These are phyloP conservation scores for Uronychia binucleata DNA, from an alignment of 73 alveolate genomes.

Conservation along the genomic window DNA sequence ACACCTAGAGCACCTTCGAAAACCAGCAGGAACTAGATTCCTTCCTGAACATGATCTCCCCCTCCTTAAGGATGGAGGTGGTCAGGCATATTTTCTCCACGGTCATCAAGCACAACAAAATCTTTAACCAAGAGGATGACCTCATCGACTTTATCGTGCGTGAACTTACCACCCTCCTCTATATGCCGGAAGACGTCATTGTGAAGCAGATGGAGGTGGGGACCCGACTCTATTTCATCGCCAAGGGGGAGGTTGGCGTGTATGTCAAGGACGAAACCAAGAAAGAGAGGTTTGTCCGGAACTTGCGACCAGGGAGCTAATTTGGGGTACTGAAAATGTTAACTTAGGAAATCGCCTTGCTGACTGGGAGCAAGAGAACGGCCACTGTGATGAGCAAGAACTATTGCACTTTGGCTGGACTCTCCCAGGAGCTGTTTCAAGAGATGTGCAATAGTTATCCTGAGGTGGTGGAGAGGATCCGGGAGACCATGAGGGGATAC, in stretches of 20 bases:
- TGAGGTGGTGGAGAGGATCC: slow-evolving; percentile 38
- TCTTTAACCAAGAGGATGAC: slow-evolving; percentile 14
- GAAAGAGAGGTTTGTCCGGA: neutral
- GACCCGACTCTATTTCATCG: slow-evolving; percentile 2
- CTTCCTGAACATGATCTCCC: slow-evolving; percentile 52
- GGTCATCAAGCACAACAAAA: neutral
- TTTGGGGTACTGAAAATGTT: too few relatives aligned
- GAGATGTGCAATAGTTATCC: slow-evolving; percentile 58
- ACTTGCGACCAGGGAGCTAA: slow-evolving; percentile 1
- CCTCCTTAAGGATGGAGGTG: slow-evolving; percentile 16
- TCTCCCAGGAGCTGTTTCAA: neutral
- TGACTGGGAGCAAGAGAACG: slow-evolving; percentile 56
- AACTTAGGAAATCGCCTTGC: slow-evolving; percentile 19
- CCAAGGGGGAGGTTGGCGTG: slow-evolving; percentile 35
- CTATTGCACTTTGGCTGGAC: slow-evolving; percentile 69
- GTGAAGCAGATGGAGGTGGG: slow-evolving; percentile 41
- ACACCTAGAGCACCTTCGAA: slow-evolving; percentile 36
- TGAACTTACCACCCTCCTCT: slow-evolving; percentile 30
- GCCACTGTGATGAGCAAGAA: slow-evolving; percentile 78
- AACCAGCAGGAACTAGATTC: slow-evolving; percentile 40
- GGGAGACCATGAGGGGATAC: neutral
- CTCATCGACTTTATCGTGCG: slow-evolving; percentile 14
- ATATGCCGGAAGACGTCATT: slow-evolving; percentile 57
- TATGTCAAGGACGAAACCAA: slow-evolving; percentile 35
- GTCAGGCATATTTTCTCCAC: slow-evolving; percentile 6